Evolutionary conservation across 2,329 filamentous ascomycete genomes (phyloP).

Genomic region (Colletotrichum sp.): DNA sequence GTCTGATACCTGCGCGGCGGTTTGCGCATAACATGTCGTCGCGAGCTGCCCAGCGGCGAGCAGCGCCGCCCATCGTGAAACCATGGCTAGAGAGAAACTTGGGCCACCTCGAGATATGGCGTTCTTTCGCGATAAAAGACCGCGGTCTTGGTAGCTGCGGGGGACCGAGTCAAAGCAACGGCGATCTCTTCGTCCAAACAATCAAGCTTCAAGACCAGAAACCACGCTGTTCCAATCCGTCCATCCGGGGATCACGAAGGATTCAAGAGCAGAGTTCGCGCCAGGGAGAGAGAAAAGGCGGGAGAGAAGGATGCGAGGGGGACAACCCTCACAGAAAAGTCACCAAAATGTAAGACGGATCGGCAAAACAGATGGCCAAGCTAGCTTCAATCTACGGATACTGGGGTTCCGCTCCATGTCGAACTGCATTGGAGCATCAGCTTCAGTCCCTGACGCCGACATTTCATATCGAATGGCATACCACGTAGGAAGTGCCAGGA

Average conservation of each 20-base stretch:
- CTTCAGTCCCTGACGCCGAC: background rate
- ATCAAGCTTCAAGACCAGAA: background rate
- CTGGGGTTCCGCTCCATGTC: background rate
- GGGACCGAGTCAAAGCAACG: background rate
- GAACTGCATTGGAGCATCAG: background rate
- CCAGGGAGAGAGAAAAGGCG: background rate
- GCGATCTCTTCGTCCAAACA: background rate
- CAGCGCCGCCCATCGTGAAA: background rate
- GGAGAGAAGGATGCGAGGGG: background rate
- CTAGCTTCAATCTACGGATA: background rate
- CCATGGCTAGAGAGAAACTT: background rate
- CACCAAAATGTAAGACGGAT: background rate
- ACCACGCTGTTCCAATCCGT: background rate
- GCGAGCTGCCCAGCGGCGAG: constrained; percentile 1
- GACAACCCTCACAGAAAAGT: background rate
- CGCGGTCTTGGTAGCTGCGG: background rate
- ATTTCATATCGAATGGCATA: background rate
- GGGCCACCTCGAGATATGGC: background rate
- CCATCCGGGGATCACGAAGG: background rate
- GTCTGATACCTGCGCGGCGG: background rate
- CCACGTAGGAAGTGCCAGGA: background rate
- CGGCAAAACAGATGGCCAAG: background rate
- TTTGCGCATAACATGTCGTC: background rate
- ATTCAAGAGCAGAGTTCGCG: background rate
- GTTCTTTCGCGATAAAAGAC: background rate